Conservation (phyloP, 169 alveolate species). For the Plasmodium cynomolgi region DNA sequence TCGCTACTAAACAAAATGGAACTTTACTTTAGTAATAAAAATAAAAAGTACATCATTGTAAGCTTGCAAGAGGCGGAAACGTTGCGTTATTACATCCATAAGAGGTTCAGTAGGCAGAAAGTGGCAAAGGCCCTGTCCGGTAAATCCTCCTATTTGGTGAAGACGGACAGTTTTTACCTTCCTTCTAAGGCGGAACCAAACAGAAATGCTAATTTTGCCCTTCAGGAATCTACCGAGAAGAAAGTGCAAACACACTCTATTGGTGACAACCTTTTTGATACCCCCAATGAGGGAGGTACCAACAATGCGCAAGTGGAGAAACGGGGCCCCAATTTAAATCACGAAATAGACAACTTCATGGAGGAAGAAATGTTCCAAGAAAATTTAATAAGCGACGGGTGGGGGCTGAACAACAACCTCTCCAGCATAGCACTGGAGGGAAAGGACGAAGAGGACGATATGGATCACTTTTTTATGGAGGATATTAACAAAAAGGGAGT, state of each 20-base stretch:
- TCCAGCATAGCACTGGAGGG: slow-evolving; percentile 14
- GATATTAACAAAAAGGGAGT: neutral
- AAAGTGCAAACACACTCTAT: neutral
- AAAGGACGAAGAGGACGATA: neutral
- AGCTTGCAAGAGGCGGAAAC: slow-evolving; percentile 76
- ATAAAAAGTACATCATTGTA: slow-evolving; percentile 62
- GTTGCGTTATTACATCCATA: slow-evolving; percentile 67
- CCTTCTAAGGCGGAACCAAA: neutral
- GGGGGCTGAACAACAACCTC: slow-evolving; percentile 46
- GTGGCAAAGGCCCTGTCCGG: neutral
- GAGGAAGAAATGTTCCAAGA: slow-evolving; percentile 40
- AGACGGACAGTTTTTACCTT: neutral
- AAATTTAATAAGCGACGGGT: neutral
- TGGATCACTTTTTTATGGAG: neutral
- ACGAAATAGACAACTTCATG: slow-evolving; percentile 1
- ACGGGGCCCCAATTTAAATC: neutral
- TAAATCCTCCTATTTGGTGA: neutral
- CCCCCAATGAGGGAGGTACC: neutral
- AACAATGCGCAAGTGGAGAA: neutral
- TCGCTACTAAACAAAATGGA: slow-evolving; percentile 33
- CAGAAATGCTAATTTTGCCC: neutral
- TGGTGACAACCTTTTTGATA: neutral
- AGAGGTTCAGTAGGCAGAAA: slow-evolving; percentile 13
- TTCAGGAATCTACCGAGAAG: neutral
- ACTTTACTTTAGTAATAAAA: slow-evolving; percentile 61